A percentile compares a stretch with the other conserved stretches of the same genome.
These are phyloP conservation scores for Calonectria henricotiae DNA, from an alignment of 2,329 filamentous ascomycete species.

Conservation along the genomic window DNA sequence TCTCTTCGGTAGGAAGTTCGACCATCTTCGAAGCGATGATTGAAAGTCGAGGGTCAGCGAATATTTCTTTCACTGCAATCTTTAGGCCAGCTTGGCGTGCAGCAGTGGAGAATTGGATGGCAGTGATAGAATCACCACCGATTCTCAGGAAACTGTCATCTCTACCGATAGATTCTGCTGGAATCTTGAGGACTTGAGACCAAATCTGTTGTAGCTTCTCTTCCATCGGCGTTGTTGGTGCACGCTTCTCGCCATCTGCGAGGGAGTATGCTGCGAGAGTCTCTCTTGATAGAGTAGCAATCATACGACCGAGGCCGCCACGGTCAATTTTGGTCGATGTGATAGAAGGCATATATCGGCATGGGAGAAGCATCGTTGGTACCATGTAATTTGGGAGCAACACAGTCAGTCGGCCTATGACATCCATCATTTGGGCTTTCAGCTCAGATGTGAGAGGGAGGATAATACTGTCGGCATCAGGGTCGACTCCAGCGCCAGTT, in stretches of 20 bases:
- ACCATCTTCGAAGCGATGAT: not conserved
- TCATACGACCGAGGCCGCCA: constrained; percentile 33
- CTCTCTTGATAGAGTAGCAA: constrained; percentile 32
- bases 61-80: constrained; percentile 36
- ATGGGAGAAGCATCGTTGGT: constrained; percentile 39
- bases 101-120: constrained; percentile 49
- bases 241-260: constrained; percentile 9
- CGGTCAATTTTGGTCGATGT: constrained; percentile 43
- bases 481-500: constrained; percentile 6
- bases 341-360: constrained; percentile 37
- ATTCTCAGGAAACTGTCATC: constrained; percentile 36
- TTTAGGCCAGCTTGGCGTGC: constrained; percentile 15
- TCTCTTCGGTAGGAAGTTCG: not conserved
- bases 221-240: not conserved
- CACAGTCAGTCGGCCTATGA: not conserved
- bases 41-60: constrained; percentile 21
- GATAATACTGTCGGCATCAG: not conserved
- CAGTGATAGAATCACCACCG: constrained; percentile 39
- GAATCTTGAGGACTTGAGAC: constrained; percentile 48
- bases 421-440: constrained; percentile 11
- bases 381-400: constrained; percentile 43
- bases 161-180: constrained; percentile 48
- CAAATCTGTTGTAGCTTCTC: constrained; percentile 52
- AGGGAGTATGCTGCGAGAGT: constrained; percentile 9
- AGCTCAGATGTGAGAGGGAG: constrained; percentile 12